Evolutionary conservation across 2,329 filamentous ascomycete genomes (phyloP).

Genomic region (Arthrocladium fulminans): DNA sequence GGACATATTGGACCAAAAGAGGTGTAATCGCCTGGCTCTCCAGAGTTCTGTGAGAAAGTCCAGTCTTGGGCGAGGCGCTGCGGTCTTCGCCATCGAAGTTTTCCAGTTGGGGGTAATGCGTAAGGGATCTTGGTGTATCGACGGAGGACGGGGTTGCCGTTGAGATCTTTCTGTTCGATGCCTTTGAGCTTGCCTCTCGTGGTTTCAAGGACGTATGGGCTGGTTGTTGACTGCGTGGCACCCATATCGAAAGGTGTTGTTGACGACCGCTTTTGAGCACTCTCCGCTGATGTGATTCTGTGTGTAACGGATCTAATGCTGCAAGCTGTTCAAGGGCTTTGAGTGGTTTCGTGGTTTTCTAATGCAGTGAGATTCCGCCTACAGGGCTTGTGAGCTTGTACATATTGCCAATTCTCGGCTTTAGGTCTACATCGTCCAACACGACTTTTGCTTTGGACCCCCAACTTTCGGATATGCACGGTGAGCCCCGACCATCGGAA

Average conservation of each 20-base stretch:
- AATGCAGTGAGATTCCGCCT: too few relatives aligned
- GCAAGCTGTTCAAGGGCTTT: too few relatives aligned
- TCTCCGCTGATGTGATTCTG: background rate
- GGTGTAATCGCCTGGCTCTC: constrained; percentile 31
- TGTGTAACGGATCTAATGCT: background rate
- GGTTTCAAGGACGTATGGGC: constrained; percentile 18
- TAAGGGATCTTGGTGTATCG: constrained; percentile 32
- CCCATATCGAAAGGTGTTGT: constrained; percentile 13
- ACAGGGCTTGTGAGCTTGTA: too few relatives aligned
- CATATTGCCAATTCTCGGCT: too few relatives aligned
- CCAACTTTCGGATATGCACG: background rate
- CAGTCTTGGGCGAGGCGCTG: constrained; percentile 26
- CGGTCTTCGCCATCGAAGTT: constrained; percentile 34
- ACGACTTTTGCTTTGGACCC: background rate
- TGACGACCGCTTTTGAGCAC: background rate
- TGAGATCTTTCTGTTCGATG: constrained; percentile 14
- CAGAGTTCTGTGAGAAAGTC: constrained; percentile 24
- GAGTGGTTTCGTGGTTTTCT: too few relatives aligned
- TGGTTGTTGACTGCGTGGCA: constrained; percentile 16
- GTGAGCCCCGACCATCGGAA: too few relatives aligned
- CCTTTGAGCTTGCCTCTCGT: constrained; percentile 17
- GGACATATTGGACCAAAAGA: constrained; percentile 33
- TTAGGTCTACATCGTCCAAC: background rate
- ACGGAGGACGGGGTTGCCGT: constrained; percentile 21
- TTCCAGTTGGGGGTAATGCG: constrained; percentile 32